Base-by-base conservation (phyloP, 2,329 filamentous ascomycete genomes). In the Aspergillus arachidicola region DNA sequence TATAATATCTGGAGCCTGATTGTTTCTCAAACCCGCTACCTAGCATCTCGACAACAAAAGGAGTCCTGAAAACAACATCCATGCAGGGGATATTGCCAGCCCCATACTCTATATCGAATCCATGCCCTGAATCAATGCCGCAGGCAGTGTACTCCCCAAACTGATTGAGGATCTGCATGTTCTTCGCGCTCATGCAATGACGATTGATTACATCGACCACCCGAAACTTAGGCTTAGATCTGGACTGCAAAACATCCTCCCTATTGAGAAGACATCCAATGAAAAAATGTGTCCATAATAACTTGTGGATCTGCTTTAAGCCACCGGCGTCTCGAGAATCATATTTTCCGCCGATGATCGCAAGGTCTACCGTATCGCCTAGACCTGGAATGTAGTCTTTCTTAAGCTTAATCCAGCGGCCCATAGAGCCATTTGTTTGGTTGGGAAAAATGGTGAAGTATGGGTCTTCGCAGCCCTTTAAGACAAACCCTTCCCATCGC, bases 321-420 rank as follows among this genome's bases (percentile, higher is more conserved):
- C 83, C 80, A 53, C 82, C 83, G 9, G 89, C 90, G 65, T 87
- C 86, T 57, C 83, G 80, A 3, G 89, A 79, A 67, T 93, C 86
- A 69, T 90, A 93, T 21, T 87, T 87, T 6, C 87, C 93, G 0
- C 92, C 93, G 3, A 97, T 81, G 1, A 94, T 84, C 2, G 91
- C 89, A 72, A 97, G 91, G 74, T 97, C 94, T 11, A 91, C 91
- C 34, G 93, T 87, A 64, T 96, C 93, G 0, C 93, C 92, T 73
- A 94, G 87, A 3, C 87, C 87, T 30, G 85, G 83, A 43, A 96
- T 86, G 70, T 96, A 96, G 71, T 95, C 92, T 71, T 93, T 93
- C 76, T 97, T 97, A 48, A 97, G 77, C 77, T 97, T 97, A 71
- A 97, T 91, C 73, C 88, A 90, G 81, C 34, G 82, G 66, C 69